phyloP scores from a whole-genome alignment of 805 yeast species.

The Schizosaccharomyces octosporus region DNA sequence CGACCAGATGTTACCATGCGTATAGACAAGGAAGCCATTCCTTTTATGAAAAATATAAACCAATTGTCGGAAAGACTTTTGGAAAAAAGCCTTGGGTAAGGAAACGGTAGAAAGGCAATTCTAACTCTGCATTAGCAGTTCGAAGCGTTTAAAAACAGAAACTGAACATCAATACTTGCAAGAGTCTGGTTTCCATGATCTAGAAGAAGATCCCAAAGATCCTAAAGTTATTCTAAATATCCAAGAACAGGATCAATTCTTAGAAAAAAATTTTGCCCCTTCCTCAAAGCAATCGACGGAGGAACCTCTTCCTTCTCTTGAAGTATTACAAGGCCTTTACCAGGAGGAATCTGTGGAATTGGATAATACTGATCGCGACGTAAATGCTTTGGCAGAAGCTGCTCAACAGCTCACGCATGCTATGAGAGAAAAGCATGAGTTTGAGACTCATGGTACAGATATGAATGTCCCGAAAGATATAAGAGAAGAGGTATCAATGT shows the following conservation, averaged over 20 bases:
- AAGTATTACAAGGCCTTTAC: not conserved
- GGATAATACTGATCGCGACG: slow-evolving; percentile 2
- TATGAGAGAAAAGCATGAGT: slow-evolving; percentile 4
- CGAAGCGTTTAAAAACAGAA: not conserved
- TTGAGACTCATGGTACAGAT: slow-evolving; percentile 11
- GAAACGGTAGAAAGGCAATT: not conserved
- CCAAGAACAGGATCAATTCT: not conserved
- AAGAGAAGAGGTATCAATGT: slow-evolving; percentile 28
- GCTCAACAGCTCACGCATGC: slow-evolving; percentile 7
- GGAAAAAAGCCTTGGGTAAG: not conserved
- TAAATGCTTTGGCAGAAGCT: slow-evolving; percentile 6
- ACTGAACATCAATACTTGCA: not conserved
- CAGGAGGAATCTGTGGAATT: not conserved
- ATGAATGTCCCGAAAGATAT: slow-evolving; percentile 9
- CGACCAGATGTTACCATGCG: slow-evolving; percentile 75
- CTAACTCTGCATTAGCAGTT: not conserved
- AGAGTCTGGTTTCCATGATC: not conserved
- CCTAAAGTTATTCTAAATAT: not conserved
- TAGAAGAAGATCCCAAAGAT: not conserved
- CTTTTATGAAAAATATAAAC: not conserved
- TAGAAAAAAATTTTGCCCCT: not conserved
- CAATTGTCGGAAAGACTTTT: not conserved
- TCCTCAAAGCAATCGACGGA: not conserved
- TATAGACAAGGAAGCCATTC: slow-evolving; percentile 15
- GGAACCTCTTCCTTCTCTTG: not conserved